Evolutionary conservation across 2,329 filamentous ascomycete species (phyloP).

Genomic region (Tetracladium maxilliforme): DNA sequence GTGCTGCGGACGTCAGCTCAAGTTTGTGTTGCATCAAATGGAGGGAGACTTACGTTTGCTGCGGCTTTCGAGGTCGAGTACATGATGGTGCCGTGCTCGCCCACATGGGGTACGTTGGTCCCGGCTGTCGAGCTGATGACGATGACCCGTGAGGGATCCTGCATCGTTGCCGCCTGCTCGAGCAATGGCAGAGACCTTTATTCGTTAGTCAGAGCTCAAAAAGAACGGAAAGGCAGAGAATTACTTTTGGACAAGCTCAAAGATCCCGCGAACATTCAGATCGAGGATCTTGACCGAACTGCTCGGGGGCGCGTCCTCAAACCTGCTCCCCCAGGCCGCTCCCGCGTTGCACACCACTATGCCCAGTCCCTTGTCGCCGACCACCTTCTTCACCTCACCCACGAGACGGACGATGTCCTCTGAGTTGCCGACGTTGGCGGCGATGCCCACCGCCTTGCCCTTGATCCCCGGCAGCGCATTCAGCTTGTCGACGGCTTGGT

Average conservation of each 20-base stretch:
- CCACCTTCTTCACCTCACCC: conserved; percentile 36
- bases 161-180: conserved; percentile 26
- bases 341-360: conserved; percentile 61
- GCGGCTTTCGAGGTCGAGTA: conserved; percentile 59
- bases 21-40: too few relatives aligned
- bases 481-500: conserved; percentile 48
- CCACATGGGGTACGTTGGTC: conserved; percentile 42
- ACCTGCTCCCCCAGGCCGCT: conserved; percentile 53
- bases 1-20: too few relatives aligned
- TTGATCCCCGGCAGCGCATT: conserved; percentile 44
- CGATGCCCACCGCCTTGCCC: conserved; percentile 45
- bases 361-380: conserved; percentile 40
- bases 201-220: conserved; percentile 1
- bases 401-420: conserved; percentile 47
- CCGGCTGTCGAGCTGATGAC: conserved; percentile 54
- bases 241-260: conserved; percentile 48
- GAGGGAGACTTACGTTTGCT: conserved; percentile 18
- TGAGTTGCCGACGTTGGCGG: conserved; percentile 49
- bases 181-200: conserved; percentile 28
- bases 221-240: conserved; percentile 5
- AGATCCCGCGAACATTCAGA: conserved; percentile 56
- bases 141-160: conserved; percentile 46
- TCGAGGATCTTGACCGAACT: conserved; percentile 55
- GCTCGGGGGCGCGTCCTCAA: conserved; percentile 45
- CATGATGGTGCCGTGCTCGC: conserved; percentile 45